Base-by-base conservation (phyloP, 139 green algal genomes). In the Nannochloris sp. region DNA sequence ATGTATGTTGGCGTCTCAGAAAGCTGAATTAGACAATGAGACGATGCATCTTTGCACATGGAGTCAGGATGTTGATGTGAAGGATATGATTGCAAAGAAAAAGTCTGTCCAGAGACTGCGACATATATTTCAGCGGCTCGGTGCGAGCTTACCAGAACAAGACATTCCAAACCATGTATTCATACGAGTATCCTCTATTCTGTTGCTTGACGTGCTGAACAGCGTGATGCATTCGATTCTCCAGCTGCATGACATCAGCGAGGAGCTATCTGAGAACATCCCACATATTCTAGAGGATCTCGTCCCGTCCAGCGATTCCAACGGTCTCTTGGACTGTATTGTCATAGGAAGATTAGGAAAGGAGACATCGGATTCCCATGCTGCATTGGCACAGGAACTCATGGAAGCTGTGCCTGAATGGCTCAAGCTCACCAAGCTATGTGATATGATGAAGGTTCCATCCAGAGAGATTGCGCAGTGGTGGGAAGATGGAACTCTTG, bases 251-350 rank as follows among this genome's bases (percentile, higher is more conserved):
- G 73, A 82, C 73, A 83, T 83, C 21, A 73, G 51, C 4, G 65
- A 74, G 36, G 69, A 81, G 34, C 72, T 81, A n/a, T 79, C 69
- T 1, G 60, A 79, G 61, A 65, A 79, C n/a, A 70, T 83, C 48
- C 73, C 76, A 2, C 51, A 54, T 15, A 79, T 83, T n/a, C 44
- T 56, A 25, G 40, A 49, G 12, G 19, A 44, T 27, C 21, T 51
- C 16, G 46, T 53, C 5, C 46, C 46, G 6, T 25, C 16, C 18
- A 53, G n/a, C n/a, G 46, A 21, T 53, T 9, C 16, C 15, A 21
- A 23, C n/a, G 46, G 46, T 7, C 18, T 53, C 46, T 53, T 53
- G n/a, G 46, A 21, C 15, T 53, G 46, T 19, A 21, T 21, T 7
- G 46, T 53, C 5, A 53, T 21, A 53, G 46, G 46, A 19, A 18